Base-by-base conservation (phyloP, 352 stramenopile genomes). In the Aphanomyces cochlioides region DNA sequence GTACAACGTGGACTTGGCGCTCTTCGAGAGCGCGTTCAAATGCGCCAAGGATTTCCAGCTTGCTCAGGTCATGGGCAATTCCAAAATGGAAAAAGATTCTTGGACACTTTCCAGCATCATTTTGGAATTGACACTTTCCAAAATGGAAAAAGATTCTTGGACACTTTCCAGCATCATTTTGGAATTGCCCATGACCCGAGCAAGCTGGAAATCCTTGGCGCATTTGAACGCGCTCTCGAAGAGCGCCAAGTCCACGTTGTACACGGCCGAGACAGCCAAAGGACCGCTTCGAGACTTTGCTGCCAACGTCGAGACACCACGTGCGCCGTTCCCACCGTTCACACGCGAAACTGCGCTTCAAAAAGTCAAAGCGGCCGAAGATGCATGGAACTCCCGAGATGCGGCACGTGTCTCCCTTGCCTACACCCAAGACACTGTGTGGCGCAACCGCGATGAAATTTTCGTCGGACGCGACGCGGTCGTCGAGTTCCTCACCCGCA, bases 301-400 rank as follows among this genome's bases (percentile, higher is more conserved):
- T 4, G 45, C 47, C 13, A 47, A 70, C 54, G 21, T 13, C 1
- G 64, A 47, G 13, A 37, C 64, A 6, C 45, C 75, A 21, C 67
- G 75, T 39, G 72, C 72, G 7, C 86, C 86, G 3, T 34, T 95
- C 5, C 90, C 90, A 3, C 89, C 89, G 15, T 97, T 96, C 75
- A 90, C 83, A 13, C 67, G 74, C 17, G 89, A 95, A 74, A 88
- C 77, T 0, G 89, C 90, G 4, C 71, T 79, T 1, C 3, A 88
- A 3, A 96, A 97, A 75, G 87, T 95, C 40, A 87, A 88, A 13
- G 80, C 82, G 2, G 90, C 90, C 0, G 90, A 97, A 54, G 88
- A 97, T 71, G 90, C 85, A 34, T 96, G 90, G 90, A 97, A 97
- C 79, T 83, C 78, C 5, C 76, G 84, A 5, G 85, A 96, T 19